Base-by-base conservation (phyloP, 2,329 filamentous ascomycete genomes). In the Dactylellina drechsleri region DNA sequence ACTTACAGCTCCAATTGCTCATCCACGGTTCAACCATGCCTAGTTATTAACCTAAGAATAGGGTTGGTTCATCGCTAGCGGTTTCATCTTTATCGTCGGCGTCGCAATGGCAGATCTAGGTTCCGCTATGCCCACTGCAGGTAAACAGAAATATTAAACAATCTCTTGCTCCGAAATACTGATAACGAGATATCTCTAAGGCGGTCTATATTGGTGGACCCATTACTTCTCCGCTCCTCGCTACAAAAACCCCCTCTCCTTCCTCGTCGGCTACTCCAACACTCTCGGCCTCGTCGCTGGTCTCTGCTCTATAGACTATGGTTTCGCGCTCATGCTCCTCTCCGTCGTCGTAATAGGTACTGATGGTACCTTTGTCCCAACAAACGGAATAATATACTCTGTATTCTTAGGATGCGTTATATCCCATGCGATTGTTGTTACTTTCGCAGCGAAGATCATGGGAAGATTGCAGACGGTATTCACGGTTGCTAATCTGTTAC, bases 121-220 rank as follows among this genome's bases (percentile, higher is more conserved):
- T 7, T 79, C 65, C 40, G 80, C 81, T 1, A 64, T 52, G 52
- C 56, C 47, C n/a, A 61, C 50, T 47, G 66, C 41, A 28, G 31
- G 54, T 54, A 50, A 5, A 41, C n/a, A 13, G 16, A 40, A 13
- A 40, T 16, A 20, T 15, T 82, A 84, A 31, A 52, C 43, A 28
- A 18, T 15, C 2, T n/a, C n/a, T 10, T 54, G 12, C 15, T 16
- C 1, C n/a, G 31, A 31, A 31, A n/a, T 16, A 31, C 13, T 61
- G n/a, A 8, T 31, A 54, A 40, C 15, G 20, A 36, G 28, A 45
- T 23, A 15, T 12, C 5, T 40, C 31, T 84, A 83, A 40, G 87
- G 87, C 8, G 87, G 87, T 0, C 81, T 89, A 1, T 88, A 88
- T 79, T 88, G 83, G 81, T 85, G 86, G 85, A 87, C 86, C 6